Base-by-base conservation (phyloP, 73 alveolate genomes). In the Tetrahymena thermophila region DNA sequence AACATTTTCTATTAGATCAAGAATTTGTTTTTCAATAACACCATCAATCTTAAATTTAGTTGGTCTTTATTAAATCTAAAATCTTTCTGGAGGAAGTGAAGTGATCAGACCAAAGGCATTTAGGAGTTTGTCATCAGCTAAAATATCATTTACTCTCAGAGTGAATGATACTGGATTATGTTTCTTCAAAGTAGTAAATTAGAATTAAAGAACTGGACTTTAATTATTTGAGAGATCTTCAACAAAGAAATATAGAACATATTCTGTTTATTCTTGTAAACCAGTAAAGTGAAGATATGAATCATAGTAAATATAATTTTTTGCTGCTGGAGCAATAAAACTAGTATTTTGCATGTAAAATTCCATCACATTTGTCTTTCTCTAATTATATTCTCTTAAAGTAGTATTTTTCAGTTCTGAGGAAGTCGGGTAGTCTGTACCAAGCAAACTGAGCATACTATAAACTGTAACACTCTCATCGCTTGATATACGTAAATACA, bases 61-160 rank as follows among this genome's bases (percentile, higher is more conserved):
- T 1, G 96, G 96, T 21, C n/a, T 84, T 28, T 19, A 38, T 11
- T 43, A 34, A 25, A 85, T 85, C 16, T 25, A 5, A 85, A 94
- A 94, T 35, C 93, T 85, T 35, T 56, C 83, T n/a, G 96, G 93
- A 14, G 96, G 58, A 19, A 94, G 56, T n/a, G 95, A 94, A 10
- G 96, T 94, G 35, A 94, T 85, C 43, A 94, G 85, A n/a, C 96
- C 96, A 9, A 94, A 94, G 25, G 96, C 96, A 85, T 94, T 94
- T 10, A 94, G 85, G 16, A 94, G 34, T 28, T 71, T 94, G 14
- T 94, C 95, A 11, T 85, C 40, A 85, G 57, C 89, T 19, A 94
- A 57, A 94, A 85, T 85, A 35, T 42, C 58, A 34, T 40, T 42
- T 23, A 94, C 35, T 56, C 95, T 94, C 28, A 94, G 13, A n/a